Evolutionary conservation across 208 protist genomes (phyloP), one percentile per base, ranked within the genome.

Genomic region (Crithidia fasciculata): DNA sequence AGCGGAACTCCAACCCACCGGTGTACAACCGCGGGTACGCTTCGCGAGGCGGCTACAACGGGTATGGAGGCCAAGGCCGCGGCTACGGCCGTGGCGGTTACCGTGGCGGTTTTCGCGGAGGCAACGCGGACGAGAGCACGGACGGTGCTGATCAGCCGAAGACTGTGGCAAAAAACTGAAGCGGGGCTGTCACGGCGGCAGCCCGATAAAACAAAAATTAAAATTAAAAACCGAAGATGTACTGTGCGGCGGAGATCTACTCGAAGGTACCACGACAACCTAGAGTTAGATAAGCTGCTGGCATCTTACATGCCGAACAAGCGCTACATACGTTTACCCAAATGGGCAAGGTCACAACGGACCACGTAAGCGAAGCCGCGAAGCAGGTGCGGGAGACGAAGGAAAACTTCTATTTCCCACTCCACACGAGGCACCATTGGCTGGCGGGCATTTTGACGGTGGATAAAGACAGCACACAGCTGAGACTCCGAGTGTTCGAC

Each of bases 381-480:
- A 49, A 10, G 44, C 44, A 13, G 44, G 44, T 49, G 44, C 44
- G 44, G 44, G 10, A 49, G 44, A 49, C 44, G 44, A 49, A 49
- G 44, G 44, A 49, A 49, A 49, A 49, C 10, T 49, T 64, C 41
- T 64, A 45, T 50, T 59, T 59, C 28, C 28, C 55, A 41, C 55
- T 59, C 28, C 28, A 59, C 28, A 59, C 55, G 19, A 59, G 55
- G 18, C 55, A 28, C 28, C 55, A 59, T 13, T 59, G 55, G 55
- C 55, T 59, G 55, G 55, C 55, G 5, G 55, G 19, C 13, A 59
- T 59, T 40, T 5, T 59, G 55, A 59, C 28, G 19, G 4, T 13
- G 7, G 55, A 59, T 18, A 40, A 59, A 5, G 55, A 40, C 55
- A 7, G 4, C 19, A 40, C 16, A 40, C 28, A 28, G 28, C 7